Evolutionary conservation across 2,329 filamentous ascomycete genomes (phyloP).

Genomic region (Bipolaris oryzae): DNA sequence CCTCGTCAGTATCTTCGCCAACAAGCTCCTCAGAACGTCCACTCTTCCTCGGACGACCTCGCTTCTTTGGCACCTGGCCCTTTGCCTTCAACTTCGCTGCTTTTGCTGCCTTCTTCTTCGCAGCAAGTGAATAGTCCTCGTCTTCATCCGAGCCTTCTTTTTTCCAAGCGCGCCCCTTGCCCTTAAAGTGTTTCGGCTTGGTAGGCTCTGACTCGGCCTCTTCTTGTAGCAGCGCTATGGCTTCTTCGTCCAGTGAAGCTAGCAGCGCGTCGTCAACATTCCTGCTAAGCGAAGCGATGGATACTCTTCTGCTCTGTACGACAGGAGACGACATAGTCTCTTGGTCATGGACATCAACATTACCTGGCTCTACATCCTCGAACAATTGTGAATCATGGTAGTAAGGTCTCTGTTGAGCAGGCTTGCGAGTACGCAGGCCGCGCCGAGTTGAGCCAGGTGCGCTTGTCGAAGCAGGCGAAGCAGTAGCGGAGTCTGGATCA

Average conservation of each 20-base stretch:
- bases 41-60: conserved; percentile 30
- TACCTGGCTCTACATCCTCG: conserved; percentile 24
- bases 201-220: conserved; percentile 15
- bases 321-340: conserved; percentile 11
- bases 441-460: conserved; percentile 34
- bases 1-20: conserved; percentile 20
- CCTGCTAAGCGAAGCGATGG: conserved; percentile 19
- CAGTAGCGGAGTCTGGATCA: conserved; percentile 17
- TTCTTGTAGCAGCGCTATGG: conserved; percentile 21
- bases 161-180: conserved; percentile 42
- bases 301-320: conserved; percentile 20
- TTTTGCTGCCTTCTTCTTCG: conserved; percentile 29
- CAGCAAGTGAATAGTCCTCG: conserved; percentile 32
- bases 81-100: conserved; percentile 22
- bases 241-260: conserved; percentile 20
- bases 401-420: conserved; percentile 45
- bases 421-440: conserved; percentile 41
- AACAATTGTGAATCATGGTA: conserved; percentile 43
- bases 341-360: conserved; percentile 10
- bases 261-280: conserved; percentile 17
- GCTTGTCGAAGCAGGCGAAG: conserved; percentile 29
- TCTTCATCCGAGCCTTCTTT: conserved; percentile 43
- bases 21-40: conserved; percentile 25
- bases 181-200: conserved; percentile 38
- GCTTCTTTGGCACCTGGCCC: conserved; percentile 23